These are phyloP conservation scores for Thinopyrum elongatum DNA, from an alignment of 176 grass and related monocot species.

Conservation along the genomic window DNA sequence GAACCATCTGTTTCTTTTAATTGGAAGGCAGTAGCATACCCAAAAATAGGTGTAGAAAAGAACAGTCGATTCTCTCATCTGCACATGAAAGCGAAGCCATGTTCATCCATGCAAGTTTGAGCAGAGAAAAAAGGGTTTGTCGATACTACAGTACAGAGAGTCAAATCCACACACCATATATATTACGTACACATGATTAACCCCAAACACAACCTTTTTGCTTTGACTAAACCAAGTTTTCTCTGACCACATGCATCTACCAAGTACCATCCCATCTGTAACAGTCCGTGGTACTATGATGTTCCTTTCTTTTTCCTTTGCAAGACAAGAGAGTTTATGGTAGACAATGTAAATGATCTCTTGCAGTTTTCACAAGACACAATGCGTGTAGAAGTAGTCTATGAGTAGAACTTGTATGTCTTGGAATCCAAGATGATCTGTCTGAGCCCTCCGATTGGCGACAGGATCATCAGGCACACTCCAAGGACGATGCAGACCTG, in stretches of 20 bases:
- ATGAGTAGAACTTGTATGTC: slow-evolving; percentile 67
- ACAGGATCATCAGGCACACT: slow-evolving; percentile 60
- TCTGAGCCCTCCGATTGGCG: slow-evolving; percentile 76
- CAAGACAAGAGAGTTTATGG: background rate
- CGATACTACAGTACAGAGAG: background rate
- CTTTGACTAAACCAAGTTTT: background rate
- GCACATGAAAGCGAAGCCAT: no score
- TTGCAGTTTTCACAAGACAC: background rate
- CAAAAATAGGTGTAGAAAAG: background rate
- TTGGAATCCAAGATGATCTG: slow-evolving; percentile 58
- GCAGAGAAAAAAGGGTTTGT: background rate
- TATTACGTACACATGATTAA: background rate
- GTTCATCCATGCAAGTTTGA: background rate
- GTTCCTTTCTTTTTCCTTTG: background rate
- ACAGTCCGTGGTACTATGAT: background rate
- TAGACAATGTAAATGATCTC: background rate
- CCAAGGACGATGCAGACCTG: slow-evolving; percentile 89
- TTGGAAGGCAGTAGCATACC: no score
- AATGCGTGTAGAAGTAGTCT: background rate
- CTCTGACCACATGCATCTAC: background rate
- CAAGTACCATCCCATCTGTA: background rate
- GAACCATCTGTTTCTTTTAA: no score
- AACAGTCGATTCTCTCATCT: background rate
- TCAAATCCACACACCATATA: background rate
- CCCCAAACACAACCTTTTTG: background rate